A percentile compares a stretch with the other conserved stretches of the same genome.
phyloP scores from a whole-genome alignment of 2,329 filamentous ascomycete genomes.

The Phoma sp. region DNA sequence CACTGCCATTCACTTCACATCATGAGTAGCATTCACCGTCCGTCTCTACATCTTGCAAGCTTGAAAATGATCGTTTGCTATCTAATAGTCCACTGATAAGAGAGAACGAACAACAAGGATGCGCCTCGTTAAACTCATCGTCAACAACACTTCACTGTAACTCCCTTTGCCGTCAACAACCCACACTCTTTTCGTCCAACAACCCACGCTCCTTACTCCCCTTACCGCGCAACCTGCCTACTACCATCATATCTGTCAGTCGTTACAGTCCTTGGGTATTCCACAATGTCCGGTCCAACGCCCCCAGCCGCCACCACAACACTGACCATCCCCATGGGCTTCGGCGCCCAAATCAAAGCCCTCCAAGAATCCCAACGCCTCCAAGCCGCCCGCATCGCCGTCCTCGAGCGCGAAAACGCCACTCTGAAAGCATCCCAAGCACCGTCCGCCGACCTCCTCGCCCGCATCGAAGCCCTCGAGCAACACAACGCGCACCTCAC shows the following conservation, averaged over 20 bases:
- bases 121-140: not conserved
- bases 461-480: slow-evolving; percentile 24
- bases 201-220: not conserved
- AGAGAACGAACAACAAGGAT: not conserved
- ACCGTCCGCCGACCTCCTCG: not conserved
- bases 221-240: not conserved
- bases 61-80: not conserved
- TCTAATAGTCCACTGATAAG: not conserved
- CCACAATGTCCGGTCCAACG: not conserved
- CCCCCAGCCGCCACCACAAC: not conserved
- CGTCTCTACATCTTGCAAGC: too few relatives aligned
- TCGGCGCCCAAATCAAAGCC: slow-evolving; percentile 21
- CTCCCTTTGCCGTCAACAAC: not conserved
- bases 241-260: not conserved
- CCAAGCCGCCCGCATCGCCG: slow-evolving; percentile 15
- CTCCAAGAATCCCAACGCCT: slow-evolving; percentile 20
- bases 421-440: slow-evolving; percentile 6
- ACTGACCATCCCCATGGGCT: slow-evolving; percentile 23
- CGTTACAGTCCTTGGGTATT: too few relatives aligned
- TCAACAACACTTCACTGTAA: not conserved
- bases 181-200: not conserved
- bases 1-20: not conserved
- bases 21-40: not conserved
- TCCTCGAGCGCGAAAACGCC: slow-evolving; percentile 22
- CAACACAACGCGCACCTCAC: slow-evolving; percentile 8